Base-by-base conservation (phyloP, 2,329 filamentous ascomycete genomes). In the Achaetomium macrosporum region DNA sequence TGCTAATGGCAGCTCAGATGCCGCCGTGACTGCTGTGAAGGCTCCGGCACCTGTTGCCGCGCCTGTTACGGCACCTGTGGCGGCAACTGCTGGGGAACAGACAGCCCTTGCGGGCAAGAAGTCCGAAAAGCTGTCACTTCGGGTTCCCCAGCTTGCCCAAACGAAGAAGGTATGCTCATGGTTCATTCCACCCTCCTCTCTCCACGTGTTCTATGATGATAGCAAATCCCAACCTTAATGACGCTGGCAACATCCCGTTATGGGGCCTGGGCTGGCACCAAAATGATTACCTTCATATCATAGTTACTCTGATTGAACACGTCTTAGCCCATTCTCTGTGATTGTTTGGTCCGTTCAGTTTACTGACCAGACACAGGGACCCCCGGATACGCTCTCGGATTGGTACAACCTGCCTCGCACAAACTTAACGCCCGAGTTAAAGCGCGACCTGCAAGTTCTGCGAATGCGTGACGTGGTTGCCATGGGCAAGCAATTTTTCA, bases 391-490 rank as follows among this genome's bases (percentile, higher is more conserved):
- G 87, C 85, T 56, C 87, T 91, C 47, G 93, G 76, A 87, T 53
- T 97, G 92, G 92, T 97, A 87, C 73, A 81, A 95, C 63, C 76
- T 99, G 50, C 91, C 91, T 6, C 84, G 84, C 63, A 96, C 92
- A 25, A 77, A 88, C 47, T 71, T 96, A 47, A 96, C 90, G 0
- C 82, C 90, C 9, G 84, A 95, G 65, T 76, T 96, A 57, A 95
- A 91, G 71, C 81, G 90, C 61, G 92, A 99, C 66, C 76, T 96
- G 47, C 90, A 96, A 69, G 76, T 97, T 11, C 75, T 99, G 54
- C 85, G 89, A 59, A 92, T 96, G 86, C 84, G 93, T 68, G 85
- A 84, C 51, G 85, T 96, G 17, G 77, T 97, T 19, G 92, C 97
- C 60, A 85, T 90, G 53, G 63, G 63, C 1, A 92, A 97, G 67